These are phyloP conservation scores for Penicillium sp. DNA, from an alignment of 2,329 filamentous ascomycete species.

Conservation along the genomic window DNA sequence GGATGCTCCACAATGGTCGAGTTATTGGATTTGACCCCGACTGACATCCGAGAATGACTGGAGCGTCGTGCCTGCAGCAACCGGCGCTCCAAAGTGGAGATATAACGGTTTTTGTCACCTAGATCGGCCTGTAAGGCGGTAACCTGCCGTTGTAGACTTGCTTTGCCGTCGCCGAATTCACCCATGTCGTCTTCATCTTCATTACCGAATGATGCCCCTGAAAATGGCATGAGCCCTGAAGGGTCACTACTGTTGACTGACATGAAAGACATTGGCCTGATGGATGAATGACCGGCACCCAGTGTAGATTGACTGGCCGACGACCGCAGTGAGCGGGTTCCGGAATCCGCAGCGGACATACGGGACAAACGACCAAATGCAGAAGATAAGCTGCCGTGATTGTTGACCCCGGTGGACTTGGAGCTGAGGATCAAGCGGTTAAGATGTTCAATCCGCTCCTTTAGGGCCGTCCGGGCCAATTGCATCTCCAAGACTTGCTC, in stretches of 20 bases:
- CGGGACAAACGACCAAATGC: slow-evolving; percentile 65
- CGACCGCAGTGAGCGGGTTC: slow-evolving; percentile 62
- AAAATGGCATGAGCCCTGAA: slow-evolving; percentile 28
- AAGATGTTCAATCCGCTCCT: slow-evolving; percentile 95
- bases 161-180: slow-evolving; percentile 83
- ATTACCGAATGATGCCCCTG: slow-evolving; percentile 36
- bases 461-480: slow-evolving; percentile 87
- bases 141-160: slow-evolving; percentile 80
- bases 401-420: slow-evolving; percentile 92
- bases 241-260: slow-evolving; percentile 54
- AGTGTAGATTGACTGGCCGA: slow-evolving; percentile 66
- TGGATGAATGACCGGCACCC: slow-evolving; percentile 53
- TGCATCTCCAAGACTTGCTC: slow-evolving; percentile 99
- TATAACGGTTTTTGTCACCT: slow-evolving; percentile 95
- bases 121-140: slow-evolving; percentile 91
- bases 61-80: slow-evolving; percentile 85
- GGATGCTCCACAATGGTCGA: slow-evolving; percentile 73
- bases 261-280: slow-evolving; percentile 66
- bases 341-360: slow-evolving; percentile 52
- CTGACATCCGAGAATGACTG: slow-evolving; percentile 83
- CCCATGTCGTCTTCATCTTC: slow-evolving; percentile 69
- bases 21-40: slow-evolving; percentile 65
- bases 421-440: slow-evolving; percentile 94
- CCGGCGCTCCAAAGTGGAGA: slow-evolving; percentile 87
- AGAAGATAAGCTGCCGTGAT: slow-evolving; percentile 65